phyloP scores from a whole-genome alignment of 139 green algal genomes.

The Penium margaritaceum region DNA sequence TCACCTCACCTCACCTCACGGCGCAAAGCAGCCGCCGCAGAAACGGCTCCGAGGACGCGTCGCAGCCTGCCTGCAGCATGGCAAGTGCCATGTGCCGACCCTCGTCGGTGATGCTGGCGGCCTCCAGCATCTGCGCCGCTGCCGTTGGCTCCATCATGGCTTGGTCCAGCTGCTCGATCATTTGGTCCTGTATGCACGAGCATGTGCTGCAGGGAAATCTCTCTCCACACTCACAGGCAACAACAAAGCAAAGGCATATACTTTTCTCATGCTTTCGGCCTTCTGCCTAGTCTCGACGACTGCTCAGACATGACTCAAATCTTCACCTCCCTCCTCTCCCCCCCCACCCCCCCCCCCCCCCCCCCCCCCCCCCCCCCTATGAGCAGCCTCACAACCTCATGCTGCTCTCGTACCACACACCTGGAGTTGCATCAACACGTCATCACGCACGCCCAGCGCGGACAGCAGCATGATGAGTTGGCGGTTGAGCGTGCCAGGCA shows the following conservation, averaged over 20 bases:
- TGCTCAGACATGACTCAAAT: too few species aligned
- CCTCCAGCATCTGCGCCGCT: constrained; percentile 5
- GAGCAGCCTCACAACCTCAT: too few species aligned
- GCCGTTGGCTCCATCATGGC: background rate
- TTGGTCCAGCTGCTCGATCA: constrained; percentile 7
- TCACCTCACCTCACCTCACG: constrained; percentile 1
- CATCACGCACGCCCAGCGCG: background rate
- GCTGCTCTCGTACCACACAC: too few species aligned
- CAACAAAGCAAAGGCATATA: background rate
- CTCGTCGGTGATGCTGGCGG: constrained; percentile 1
- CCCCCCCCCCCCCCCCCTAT: too few species aligned
- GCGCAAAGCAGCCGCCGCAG: constrained; percentile 17
- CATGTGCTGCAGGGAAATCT: background rate
- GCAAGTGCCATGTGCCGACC: background rate
- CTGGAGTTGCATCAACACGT: background rate
- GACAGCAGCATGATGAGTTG: constrained; percentile 53
- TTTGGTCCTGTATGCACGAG: background rate
- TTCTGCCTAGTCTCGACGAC: too few species aligned
- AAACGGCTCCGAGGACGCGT: constrained; percentile 9
- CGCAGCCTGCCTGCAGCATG: constrained; percentile 20
- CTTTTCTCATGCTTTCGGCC: background rate
- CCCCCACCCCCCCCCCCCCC: too few species aligned
- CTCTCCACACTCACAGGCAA: background rate
- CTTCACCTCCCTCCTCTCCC: too few species aligned
- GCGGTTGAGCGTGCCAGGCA: constrained; percentile 53